Evolutionary conservation across 805 yeast genomes (phyloP).

Genomic region (Isabelozyma pseudorhagii): DNA sequence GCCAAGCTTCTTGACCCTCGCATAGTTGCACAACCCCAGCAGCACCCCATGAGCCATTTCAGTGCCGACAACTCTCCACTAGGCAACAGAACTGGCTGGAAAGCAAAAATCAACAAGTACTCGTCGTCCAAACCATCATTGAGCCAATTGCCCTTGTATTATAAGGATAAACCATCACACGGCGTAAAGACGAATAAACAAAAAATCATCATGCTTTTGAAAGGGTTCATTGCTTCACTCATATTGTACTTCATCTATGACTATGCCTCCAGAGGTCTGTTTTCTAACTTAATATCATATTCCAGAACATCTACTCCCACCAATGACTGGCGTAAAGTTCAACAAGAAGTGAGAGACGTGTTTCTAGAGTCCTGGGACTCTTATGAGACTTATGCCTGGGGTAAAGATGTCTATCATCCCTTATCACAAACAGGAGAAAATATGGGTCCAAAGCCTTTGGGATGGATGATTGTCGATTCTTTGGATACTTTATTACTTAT

Average conservation of each 20-base stretch:
- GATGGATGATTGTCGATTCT: constrained; percentile 91
- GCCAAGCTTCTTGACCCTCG: too few species aligned
- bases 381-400: constrained; percentile 78
- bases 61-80: constrained; percentile 3
- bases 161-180: constrained; percentile 30
- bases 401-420: constrained; percentile 75
- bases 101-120: constrained; percentile 10
- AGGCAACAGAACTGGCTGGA: constrained; percentile 14
- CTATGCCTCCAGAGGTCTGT: constrained; percentile 4
- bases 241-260: constrained; percentile 40
- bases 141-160: constrained; percentile 26
- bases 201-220: constrained; percentile 35
- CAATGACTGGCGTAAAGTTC: constrained; percentile 45
- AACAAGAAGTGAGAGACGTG: constrained; percentile 58
- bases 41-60: constrained; percentile 1
- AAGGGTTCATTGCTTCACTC: constrained; percentile 38
- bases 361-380: constrained; percentile 77
- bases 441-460: constrained; percentile 80
- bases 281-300: background rate
- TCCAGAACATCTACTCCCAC: constrained; percentile 2
- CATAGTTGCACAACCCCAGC: too few species aligned
- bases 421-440: constrained; percentile 58
- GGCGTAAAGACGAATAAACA: constrained; percentile 3
- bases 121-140: background rate
- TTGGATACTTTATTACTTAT: constrained; percentile 79